Evolutionary conservation across 108 stramenopile species (phyloP).

Genomic region (Fistulifera pelliculosa): DNA sequence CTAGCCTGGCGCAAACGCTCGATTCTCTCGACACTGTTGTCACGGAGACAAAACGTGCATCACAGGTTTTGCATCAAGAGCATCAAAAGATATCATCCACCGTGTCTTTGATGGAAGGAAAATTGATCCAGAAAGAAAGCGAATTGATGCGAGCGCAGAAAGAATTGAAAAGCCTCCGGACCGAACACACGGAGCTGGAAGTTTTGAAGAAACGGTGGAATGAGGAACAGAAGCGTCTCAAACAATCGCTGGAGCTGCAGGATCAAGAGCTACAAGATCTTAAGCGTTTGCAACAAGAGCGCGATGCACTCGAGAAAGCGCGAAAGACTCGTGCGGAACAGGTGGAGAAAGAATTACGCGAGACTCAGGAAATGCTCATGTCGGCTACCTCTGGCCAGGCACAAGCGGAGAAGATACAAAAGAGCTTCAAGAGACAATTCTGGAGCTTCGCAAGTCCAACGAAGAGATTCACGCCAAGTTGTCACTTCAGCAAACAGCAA

Average conservation of each 20-base stretch:
- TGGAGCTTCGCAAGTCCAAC: slow-evolving; percentile 41
- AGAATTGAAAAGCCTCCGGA: slow-evolving; percentile 20
- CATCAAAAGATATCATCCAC: slow-evolving; percentile 41
- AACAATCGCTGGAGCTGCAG: slow-evolving; percentile 24
- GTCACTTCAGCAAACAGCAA: slow-evolving; percentile 10
- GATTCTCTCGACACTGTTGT: slow-evolving; percentile 37
- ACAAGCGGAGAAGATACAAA: slow-evolving; percentile 48
- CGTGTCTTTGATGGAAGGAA: slow-evolving; percentile 30
- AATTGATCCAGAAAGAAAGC: slow-evolving; percentile 37
- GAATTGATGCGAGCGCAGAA: slow-evolving; percentile 33
- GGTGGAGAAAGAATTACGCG: slow-evolving; percentile 37
- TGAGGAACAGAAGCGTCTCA: slow-evolving; percentile 14
- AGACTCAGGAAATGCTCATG: slow-evolving; percentile 31
- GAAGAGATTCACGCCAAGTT: slow-evolving; percentile 44
- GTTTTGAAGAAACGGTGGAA: slow-evolving; percentile 15
- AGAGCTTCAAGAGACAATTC: slow-evolving; percentile 37
- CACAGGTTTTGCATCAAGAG: slow-evolving; percentile 37
- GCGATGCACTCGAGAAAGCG: slow-evolving; percentile 37
- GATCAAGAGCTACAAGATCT: slow-evolving; percentile 1
- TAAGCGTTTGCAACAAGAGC: slow-evolving; percentile 17
- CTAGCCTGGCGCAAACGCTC: slow-evolving; percentile 34
- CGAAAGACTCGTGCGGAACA: slow-evolving; percentile 29
- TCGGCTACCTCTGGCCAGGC: slow-evolving; percentile 40
- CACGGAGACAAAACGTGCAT: slow-evolving; percentile 40
- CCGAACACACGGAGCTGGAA: slow-evolving; percentile 27